These are phyloP conservation scores for Chamaecrista fasciculata DNA, from an alignment of 306 rosid species.

Conservation along the genomic window DNA sequence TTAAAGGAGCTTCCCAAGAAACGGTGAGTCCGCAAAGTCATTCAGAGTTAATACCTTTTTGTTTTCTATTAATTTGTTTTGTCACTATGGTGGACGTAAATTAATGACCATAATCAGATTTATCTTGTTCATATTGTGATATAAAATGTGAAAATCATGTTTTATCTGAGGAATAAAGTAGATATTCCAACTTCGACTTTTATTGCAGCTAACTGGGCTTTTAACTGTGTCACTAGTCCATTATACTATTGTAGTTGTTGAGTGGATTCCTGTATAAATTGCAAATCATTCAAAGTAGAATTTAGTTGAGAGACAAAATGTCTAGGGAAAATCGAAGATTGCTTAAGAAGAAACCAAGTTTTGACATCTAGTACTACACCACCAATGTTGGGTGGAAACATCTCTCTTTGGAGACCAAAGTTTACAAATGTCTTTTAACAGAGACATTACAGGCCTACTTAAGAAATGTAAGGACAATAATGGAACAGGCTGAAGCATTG, in stretches of 20 bases:
- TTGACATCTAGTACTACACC: background rate
- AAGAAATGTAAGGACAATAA: background rate
- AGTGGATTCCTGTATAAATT: background rate
- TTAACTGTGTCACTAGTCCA: background rate
- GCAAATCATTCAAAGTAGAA: background rate
- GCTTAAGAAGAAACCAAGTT: background rate
- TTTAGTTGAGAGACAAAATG: background rate
- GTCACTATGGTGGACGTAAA: no score
- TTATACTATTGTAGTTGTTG: background rate
- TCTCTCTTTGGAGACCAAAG: background rate
- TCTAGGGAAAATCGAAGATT: background rate
- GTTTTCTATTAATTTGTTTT: background rate
- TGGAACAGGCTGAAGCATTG: background rate
- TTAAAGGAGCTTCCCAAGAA: slow-evolving; percentile 53
- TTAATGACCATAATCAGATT: no score
- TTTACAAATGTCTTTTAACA: background rate
- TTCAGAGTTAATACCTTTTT: background rate
- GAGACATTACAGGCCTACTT: background rate
- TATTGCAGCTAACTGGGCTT: background rate
- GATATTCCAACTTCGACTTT: background rate
- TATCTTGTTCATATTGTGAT: no score
- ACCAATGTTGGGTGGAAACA: background rate
- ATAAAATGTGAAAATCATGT: no score
- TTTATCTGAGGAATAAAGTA: no score
- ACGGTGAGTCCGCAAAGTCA: slow-evolving; percentile 34